Base-by-base conservation (phyloP, 2,329 filamentous ascomycete species). In the Gaeumannomyces sp. region DNA sequence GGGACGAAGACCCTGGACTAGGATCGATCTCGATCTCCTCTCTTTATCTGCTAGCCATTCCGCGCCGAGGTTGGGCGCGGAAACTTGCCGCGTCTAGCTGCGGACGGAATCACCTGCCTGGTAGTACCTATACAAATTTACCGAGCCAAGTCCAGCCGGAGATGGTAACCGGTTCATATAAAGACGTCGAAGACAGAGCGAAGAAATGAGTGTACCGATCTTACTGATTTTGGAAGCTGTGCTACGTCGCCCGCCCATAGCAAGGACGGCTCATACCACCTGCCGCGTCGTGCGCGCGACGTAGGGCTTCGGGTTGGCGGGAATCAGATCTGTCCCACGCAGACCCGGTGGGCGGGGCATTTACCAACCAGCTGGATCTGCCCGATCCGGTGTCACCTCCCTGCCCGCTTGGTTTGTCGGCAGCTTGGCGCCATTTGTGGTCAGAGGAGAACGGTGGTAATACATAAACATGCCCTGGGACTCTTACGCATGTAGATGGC, bases 11-110 rank as follows among this genome's bases (percentile, higher is more conserved):
- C 25, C 57, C 62, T 59, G 38, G 62, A 28, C 59, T 67, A 50
- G 65, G 70, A 72, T 73, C 71, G 71, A 67, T 68, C 67, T 64
- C 67, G 69, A 69, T 70, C 67, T 6, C 14, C 5, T 45, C 38
- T 45, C 13, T 45, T 45, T 6, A 4, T 2, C 16, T 19, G 38
- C 38, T 14, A 35, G 33, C 33, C 14, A 35, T 35, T 35, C 33
- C 33, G 33, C 33, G 13, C 11, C 33, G 11, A 13, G 33, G 13
- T 35, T 35, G 33, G 33, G 33, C 3, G 33, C 11, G 33, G 33
- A 35, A 35, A 35, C 11, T 3, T 35, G 33, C 33, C 11, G 11
- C 33, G 33, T 35, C 33, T 35, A 14, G 33, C 13, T 33, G n/a
- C n/a, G n/a, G n/a, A n/a, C n/a, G n/a, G n/a, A n/a, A n/a, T 13